These are phyloP conservation scores for Cairneyella variabilis DNA, from an alignment of 495 filamentous ascomycete genomes.

Conservation along the genomic window DNA sequence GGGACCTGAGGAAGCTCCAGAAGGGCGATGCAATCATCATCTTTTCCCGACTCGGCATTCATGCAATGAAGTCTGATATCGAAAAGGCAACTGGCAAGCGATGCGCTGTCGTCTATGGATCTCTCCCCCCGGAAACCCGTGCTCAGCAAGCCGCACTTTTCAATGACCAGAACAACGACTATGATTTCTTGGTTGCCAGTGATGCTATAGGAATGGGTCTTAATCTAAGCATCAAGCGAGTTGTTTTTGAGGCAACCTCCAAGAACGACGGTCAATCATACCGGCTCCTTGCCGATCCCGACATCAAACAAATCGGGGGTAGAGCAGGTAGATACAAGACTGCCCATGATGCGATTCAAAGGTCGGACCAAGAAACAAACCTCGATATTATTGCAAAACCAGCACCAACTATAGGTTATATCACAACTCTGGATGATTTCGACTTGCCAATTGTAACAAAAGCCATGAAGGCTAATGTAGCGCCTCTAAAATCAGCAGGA, in stretches of 20 bases:
- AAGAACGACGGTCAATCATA: constrained; percentile 58
- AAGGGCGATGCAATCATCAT: constrained; percentile 90
- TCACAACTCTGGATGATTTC: constrained; percentile 70
- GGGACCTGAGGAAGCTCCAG: constrained; percentile 59
- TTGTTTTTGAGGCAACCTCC: constrained; percentile 75
- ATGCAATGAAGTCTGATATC: constrained; percentile 73
- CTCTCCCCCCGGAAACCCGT: constrained; percentile 86
- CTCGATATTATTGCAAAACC: constrained; percentile 14
- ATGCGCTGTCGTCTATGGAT: constrained; percentile 91
- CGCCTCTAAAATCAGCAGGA: constrained; percentile 69
- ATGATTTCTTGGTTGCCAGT: constrained; percentile 89
- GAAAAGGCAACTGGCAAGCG: constrained; percentile 69
- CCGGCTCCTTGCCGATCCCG: constrained; percentile 57
- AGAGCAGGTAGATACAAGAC: constrained; percentile 86
- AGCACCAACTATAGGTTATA: constrained; percentile 56
- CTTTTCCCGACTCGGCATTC: constrained; percentile 79
- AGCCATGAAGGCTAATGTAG: constrained; percentile 58
- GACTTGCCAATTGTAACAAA: constrained; percentile 61
- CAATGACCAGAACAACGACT: constrained; percentile 91
- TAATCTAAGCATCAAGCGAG: constrained; percentile 86
- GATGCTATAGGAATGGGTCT: constrained; percentile 98
- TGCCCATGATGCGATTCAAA: constrained; percentile 47
- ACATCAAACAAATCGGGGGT: constrained; percentile 93
- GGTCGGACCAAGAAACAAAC: constrained; percentile 12
- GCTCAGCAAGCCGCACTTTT: constrained; percentile 87